Evolutionary conservation across 805 yeast genomes (phyloP), one percentile per base, ranked within the genome.

Genomic region (Cyberlindnera euphorbiae): DNA sequence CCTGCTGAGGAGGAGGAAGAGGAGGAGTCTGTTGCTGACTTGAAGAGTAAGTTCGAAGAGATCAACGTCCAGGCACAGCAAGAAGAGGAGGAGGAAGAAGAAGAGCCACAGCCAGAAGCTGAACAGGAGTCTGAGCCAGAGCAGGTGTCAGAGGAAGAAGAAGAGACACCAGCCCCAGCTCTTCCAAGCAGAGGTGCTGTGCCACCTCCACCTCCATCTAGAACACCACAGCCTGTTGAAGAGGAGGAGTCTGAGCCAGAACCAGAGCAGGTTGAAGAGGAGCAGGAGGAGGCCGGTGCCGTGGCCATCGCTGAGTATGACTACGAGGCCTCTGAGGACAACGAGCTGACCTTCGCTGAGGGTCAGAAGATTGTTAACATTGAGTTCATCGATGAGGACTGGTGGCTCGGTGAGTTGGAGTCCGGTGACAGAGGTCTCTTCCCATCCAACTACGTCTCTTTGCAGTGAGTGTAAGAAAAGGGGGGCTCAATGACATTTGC

Each of bases 321-420:
- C 42, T 89, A 90, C 58, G 95, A 82, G 33, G 96, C 95, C 22
- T 81, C 81, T 18, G 98, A 93, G 62, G 95, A 82, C 46, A 93
- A 89, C 55, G 98, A 93, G 63, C 69, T 93, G 41, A 73, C 77
- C 3, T 93, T 93, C 59, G 73, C 67, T 17, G 96, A 86, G 56
- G 94, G 90, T 35, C 97, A 87, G 49, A 53, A 69, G 41, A 87
- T 93, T 44, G 66, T 77, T 14, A 83, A 87, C 41, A 82, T 93
- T 44, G 95, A 88, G 50, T 83, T 85, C 59, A 82, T 85, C 13
- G 95, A 88, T 51, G 96, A 86, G 30, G 96, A 86, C 57, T 93
- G 98, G 98, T 93, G 97, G 97, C 69, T 82, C 36, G 98, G 98
- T 34, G 78, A 75, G 44, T 70, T 80, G 49, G 70, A 61, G 39